A percentile compares a stretch with the other conserved stretches of the same genome.
Conservation (phyloP, 139 green algal genomes). For the Pedinophyceae sp. region DNA sequence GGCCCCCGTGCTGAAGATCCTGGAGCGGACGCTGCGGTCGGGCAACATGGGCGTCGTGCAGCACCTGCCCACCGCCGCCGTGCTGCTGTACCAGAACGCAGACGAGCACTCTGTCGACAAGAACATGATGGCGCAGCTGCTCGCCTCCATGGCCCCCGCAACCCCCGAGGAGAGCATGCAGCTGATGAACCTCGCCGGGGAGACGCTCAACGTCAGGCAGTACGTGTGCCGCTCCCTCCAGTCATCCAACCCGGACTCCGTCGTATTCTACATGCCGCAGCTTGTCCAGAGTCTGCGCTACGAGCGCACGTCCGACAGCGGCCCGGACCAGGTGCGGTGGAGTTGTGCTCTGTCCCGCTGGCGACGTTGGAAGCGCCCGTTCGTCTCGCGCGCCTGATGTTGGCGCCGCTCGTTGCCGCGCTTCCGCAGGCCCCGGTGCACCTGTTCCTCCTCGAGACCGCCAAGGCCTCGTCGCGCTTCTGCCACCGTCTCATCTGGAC, state of each 20-base stretch:
- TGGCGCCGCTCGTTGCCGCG: constrained; percentile 24
- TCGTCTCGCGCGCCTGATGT: neutral
- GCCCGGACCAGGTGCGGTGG: neutral
- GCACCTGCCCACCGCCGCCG: no score
- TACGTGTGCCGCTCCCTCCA: no score
- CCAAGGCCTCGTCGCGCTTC: constrained; percentile 50
- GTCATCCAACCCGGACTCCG: neutral
- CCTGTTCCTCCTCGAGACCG: constrained; percentile 46
- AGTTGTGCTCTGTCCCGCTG: neutral
- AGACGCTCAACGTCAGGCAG: no score
- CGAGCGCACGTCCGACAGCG: constrained; percentile 8
- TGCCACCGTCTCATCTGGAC: constrained; percentile 74
- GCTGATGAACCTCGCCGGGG: no score
- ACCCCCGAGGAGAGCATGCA: no score
- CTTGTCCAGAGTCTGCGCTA: constrained; percentile 61
- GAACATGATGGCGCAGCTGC: no score
- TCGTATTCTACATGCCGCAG: constrained; percentile 78
- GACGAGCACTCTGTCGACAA: no score
- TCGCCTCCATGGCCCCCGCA: no score
- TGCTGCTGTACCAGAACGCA: no score
- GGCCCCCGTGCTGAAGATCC: no score
- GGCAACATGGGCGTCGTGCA: no score
- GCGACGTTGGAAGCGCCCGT: neutral
- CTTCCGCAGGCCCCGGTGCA: constrained; percentile 37
- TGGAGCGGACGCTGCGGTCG: no score